Base-by-base conservation (phyloP, 148 eudicot genomes). In the Hydrangea macrophylla region DNA sequence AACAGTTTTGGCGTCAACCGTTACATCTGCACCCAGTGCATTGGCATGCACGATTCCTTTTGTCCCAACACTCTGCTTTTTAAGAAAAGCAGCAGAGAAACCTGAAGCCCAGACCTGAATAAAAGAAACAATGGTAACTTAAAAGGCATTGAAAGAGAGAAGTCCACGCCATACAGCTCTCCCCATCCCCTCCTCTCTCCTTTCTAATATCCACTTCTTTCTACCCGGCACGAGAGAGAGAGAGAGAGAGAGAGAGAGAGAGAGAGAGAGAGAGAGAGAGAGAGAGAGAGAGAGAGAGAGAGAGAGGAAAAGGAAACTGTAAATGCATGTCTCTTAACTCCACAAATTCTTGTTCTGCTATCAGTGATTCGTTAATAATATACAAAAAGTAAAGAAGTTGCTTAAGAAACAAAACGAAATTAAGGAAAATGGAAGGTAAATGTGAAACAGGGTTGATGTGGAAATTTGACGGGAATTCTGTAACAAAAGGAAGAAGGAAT, bases 31-130 rank as follows among this genome's bases (percentile, higher is more conserved):
- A 23, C 68, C 73, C 8, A 55, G 68, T 51, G 77, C 83, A 27
- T 55, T 68, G 20, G 72, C 51, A 31, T 35, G 42, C 31, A 45
- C 15, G 48, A 68, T 67, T 58, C 93, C 91, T 79, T 87, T 87
- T 31, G 96, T 79, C 32, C 97, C 97, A 45, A 89, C 36, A 42
- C 99, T 95, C 13, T 81, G 84, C 79, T 89, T 95, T 76, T 95
- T 95, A 69, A 95, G 68, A 76, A 95, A 87, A 57, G 99, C 99
- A 74, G 99, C 97, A 76, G 97, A 95, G 79, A 95, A 95, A 23
- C 99, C 99, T 17, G 96, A 87, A 45, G 99, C 97, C 86, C 87
- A 95, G n/a, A 95, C 97, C 99, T 95, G 68, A 51, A 72, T 18
- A 45, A 26, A 72, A 62, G 26, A 20, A n/a, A 44, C 50, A 54